Evolutionary conservation across 139 green algal genomes (phyloP).

Genomic region (Edaphochlamys debaryana): DNA sequence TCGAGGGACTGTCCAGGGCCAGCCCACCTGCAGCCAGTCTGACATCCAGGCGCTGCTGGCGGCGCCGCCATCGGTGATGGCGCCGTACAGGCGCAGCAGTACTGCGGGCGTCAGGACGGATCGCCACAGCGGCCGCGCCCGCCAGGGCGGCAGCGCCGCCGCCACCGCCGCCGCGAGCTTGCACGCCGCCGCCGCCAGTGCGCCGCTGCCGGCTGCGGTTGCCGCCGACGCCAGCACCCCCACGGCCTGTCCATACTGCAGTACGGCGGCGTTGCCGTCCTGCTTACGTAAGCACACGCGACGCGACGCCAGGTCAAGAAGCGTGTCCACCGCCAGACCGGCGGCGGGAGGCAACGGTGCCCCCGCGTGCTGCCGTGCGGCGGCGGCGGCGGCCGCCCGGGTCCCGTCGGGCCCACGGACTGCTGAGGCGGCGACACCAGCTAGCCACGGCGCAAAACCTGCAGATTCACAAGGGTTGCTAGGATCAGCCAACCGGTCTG

Average conservation of each 20-base stretch:
- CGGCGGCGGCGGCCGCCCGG: neutral
- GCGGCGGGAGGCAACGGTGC: neutral
- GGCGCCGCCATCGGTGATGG: neutral
- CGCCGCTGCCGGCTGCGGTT: neutral
- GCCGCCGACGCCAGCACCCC: conserved; percentile 12
- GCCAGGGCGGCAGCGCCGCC: conserved; percentile 21
- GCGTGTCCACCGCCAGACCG: neutral
- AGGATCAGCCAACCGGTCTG: neutral
- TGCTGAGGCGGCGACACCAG: neutral
- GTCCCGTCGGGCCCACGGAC: neutral
- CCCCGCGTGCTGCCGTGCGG: neutral
- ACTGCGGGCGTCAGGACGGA: neutral
- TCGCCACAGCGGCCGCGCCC: conserved; percentile 16
- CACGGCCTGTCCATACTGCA: neutral
- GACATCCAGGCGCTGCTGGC: neutral
- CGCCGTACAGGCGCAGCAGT: conserved; percentile 5
- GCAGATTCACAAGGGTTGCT: neutral
- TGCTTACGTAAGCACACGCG: conserved; percentile 17
- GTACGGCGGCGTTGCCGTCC: conserved; percentile 25
- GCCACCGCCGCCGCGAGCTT: conserved; percentile 6
- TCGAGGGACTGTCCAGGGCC: too few relatives aligned
- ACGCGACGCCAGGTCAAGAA: neutral
- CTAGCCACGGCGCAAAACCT: conserved; percentile 45
- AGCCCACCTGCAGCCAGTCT: neutral
- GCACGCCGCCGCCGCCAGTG: conserved; percentile 10